A percentile compares a stretch with the other conserved stretches of the same genome.
These are phyloP conservation scores for Ophiocordyceps camponoti-leonardi DNA, from an alignment of 2,329 filamentous ascomycete species.

Conservation along the genomic window DNA sequence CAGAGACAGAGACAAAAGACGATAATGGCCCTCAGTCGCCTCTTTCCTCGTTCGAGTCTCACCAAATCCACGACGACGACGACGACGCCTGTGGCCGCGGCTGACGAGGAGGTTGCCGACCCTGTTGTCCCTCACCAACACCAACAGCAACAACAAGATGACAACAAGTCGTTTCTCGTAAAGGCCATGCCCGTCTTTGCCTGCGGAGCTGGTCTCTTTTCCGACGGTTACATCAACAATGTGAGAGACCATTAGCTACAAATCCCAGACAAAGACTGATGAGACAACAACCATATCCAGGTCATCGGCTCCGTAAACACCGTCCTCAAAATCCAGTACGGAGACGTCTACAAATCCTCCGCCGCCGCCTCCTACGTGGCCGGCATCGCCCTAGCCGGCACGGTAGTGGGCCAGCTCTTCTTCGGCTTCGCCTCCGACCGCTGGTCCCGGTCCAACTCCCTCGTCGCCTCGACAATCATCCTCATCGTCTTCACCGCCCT, in stretches of 20 bases:
- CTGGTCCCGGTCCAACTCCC: slow-evolving; percentile 68
- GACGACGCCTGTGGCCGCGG: too few relatives aligned
- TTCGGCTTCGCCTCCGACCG: slow-evolving; percentile 73
- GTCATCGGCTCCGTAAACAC: slow-evolving; percentile 82
- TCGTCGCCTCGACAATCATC: slow-evolving; percentile 67
- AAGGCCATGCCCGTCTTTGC: slow-evolving; percentile 53
- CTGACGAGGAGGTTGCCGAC: too few relatives aligned
- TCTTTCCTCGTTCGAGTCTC: too few relatives aligned
- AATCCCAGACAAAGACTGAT: too few relatives aligned
- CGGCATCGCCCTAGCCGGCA: slow-evolving; percentile 74
- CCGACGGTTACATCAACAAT: slow-evolving; percentile 83
- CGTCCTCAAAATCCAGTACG: slow-evolving; percentile 53
- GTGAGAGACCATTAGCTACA: too few relatives aligned
- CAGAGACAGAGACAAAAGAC: too few relatives aligned
- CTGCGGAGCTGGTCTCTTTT: slow-evolving; percentile 79
- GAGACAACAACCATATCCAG: too few relatives aligned
- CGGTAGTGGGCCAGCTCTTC: slow-evolving; percentile 62
- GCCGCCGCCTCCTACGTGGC: slow-evolving; percentile 56
- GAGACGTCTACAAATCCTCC: slow-evolving; percentile 48
- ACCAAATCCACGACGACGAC: too few relatives aligned
- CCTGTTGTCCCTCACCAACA: too few relatives aligned
- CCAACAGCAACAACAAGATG: not conserved
- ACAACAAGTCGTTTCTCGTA: slow-evolving; percentile 7
- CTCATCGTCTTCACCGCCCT: slow-evolving; percentile 74
- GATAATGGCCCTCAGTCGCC: too few relatives aligned